Evolutionary conservation across 2,329 filamentous ascomycete species (phyloP).

Genomic region (Ophiocordyceps unilateralis): DNA sequence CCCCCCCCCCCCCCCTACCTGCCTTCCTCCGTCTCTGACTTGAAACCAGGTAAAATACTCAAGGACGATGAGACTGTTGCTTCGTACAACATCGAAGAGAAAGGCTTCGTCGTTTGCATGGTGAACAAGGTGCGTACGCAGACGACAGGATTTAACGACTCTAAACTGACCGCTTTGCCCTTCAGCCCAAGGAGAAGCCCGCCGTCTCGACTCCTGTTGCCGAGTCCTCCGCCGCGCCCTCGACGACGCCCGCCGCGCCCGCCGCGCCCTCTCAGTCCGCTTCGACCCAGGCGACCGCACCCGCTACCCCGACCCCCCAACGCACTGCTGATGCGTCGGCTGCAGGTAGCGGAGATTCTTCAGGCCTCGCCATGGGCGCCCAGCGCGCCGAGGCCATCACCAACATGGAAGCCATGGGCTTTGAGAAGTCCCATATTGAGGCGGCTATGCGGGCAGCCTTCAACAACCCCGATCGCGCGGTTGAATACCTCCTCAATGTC

Average conservation of each 20-base stretch:
- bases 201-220: conserved; percentile 25
- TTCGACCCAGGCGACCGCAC: conserved; percentile 30
- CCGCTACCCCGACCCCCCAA: conserved; percentile 38
- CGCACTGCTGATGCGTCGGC: conserved; percentile 18
- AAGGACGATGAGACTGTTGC: conserved; percentile 95
- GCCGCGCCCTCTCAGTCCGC: conserved; percentile 19
- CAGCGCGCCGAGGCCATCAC: conserved; percentile 68
- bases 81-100: conserved; percentile 97
- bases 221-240: conserved; percentile 40
- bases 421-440: conserved; percentile 74
- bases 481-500: conserved; percentile 85
- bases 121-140: conserved; percentile 62
- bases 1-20: background rate
- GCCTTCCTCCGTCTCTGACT: conserved; percentile 5
- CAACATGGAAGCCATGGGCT: conserved; percentile 97
- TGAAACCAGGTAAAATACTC: conserved; percentile 74
- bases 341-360: conserved; percentile 34
- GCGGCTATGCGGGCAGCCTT: conserved; percentile 90
- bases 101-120: conserved; percentile 98
- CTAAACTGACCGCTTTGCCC: background rate
- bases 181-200: conserved; percentile 47
- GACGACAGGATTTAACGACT: background rate
- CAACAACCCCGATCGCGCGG: conserved; percentile 91
- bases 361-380: conserved; percentile 70
- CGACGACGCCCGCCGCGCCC: conserved; percentile 40